Evolutionary conservation across 139 green algal genomes (phyloP).

Genomic region (Coelastrella sp.): DNA sequence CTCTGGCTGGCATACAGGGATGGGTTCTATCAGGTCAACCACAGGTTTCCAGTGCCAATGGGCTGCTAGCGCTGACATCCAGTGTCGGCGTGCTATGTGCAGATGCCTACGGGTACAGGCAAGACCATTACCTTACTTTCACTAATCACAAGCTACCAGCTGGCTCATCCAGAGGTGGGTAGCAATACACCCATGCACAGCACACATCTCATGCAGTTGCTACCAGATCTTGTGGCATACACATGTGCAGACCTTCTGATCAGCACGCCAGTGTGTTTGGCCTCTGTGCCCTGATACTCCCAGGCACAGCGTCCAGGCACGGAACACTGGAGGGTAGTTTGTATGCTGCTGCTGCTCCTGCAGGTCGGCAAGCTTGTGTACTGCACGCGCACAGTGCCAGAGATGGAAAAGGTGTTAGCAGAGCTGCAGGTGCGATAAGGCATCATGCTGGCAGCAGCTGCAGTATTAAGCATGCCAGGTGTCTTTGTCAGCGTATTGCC

Average conservation of each 20-base stretch:
- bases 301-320: too few species aligned
- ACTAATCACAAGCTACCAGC: conserved; percentile 98
- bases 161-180: conserved; percentile 87
- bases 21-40: too few species aligned
- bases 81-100: not conserved
- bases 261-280: too few species aligned
- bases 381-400: conserved; percentile 99
- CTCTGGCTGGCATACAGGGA: too few species aligned
- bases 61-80: not conserved
- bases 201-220: not conserved
- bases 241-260: not conserved
- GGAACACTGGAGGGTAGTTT: too few species aligned
- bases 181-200: not conserved
- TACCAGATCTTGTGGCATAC: not conserved
- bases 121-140: conserved; percentile 99
- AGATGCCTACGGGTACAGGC: conserved; percentile 99
- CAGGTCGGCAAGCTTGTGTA: conserved; percentile 97
- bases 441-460: not conserved
- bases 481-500: too few species aligned
- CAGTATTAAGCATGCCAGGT: too few species aligned
- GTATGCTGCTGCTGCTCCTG: conserved; percentile 4
- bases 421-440: conserved; percentile 67
- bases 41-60: too few species aligned
- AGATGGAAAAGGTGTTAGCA: conserved; percentile 99
- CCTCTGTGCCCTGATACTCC: too few species aligned